Evolutionary conservation across 108 stramenopile species (phyloP).

Genomic region (Cyclostephanos tholiformis): DNA sequence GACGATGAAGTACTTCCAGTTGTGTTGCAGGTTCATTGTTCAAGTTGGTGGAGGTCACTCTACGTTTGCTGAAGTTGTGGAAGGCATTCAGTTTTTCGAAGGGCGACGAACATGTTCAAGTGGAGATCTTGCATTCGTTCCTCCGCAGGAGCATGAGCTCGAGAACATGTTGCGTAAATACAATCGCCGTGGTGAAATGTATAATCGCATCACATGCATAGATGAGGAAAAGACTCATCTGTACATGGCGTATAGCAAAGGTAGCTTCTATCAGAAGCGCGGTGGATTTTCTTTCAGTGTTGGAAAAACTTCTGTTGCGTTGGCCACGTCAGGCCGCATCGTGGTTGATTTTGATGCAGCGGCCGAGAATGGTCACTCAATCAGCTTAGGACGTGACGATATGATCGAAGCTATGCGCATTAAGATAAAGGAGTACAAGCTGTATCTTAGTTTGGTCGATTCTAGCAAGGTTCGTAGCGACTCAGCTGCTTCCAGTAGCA

Average conservation of each 20-base stretch:
- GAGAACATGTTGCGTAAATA: conserved; percentile 27
- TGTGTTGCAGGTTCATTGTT: conserved; percentile 62
- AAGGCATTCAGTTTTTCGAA: conserved; percentile 66
- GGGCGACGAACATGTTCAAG: conserved; percentile 38
- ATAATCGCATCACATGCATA: conserved; percentile 45
- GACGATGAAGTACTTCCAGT: conserved; percentile 53
- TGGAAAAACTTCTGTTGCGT: conserved; percentile 38
- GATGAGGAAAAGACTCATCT: conserved; percentile 14
- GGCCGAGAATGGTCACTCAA: conserved; percentile 55
- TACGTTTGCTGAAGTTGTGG: conserved; percentile 68
- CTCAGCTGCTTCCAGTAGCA: neutral
- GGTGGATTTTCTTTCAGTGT: conserved; percentile 29
- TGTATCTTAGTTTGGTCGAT: conserved; percentile 40
- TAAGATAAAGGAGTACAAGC: conserved; percentile 66
- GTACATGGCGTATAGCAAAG: conserved; percentile 66
- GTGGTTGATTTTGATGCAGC: conserved; percentile 69
- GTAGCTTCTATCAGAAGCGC: conserved; percentile 57
- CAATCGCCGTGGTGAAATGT: conserved; percentile 53
- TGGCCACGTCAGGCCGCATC: conserved; percentile 63
- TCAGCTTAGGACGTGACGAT: conserved; percentile 60
- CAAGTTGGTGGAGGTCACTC: conserved; percentile 47
- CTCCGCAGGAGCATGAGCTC: conserved; percentile 32
- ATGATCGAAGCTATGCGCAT: conserved; percentile 67
- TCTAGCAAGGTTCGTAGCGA: conserved; percentile 14
- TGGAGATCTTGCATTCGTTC: conserved; percentile 55